Evolutionary conservation across 164 flowering plant genomes (phyloP), one percentile per base, ranked within the genome.

Genomic region (Chimonanthus praecox): DNA sequence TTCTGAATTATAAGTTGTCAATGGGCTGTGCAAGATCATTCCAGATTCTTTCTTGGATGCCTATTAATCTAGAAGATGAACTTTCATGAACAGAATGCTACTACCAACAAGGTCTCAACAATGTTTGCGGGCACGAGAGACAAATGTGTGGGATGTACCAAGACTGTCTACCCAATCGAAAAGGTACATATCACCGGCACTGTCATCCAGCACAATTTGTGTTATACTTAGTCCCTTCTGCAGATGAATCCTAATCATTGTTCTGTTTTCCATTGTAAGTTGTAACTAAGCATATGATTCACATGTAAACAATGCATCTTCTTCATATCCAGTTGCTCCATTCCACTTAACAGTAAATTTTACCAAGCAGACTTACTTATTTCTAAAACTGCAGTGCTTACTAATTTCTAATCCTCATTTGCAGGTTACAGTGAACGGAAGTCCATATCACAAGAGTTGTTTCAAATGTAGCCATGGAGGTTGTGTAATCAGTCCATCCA

Each of bases 381-480:
- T 49, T 7, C 60, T 54, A 4, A 16, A 54, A 54, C 60, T 13
- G 60, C 11, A 54, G 15, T 4, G 65, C 18, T 16, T 18, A 5
- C 8, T n/a, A 8, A 15, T 63, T 4, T 6, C 18, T 63, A n/a
- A 63, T 63, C 65, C 65, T 71, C 18, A 16, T 46, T 49, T 58
- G 62, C 78, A 93, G 98, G 97, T 93, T 4, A 45, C 94, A 1
- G 95, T 90, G 71, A 89, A 93, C 72, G 93, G 93, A 64, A 86
- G 81, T 47, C 72, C 88, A 61, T 93, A 93, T 82, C 98, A 93
- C 81, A 89, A 73, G 87, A 85, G 86, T 81, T 93, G 98, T 79
- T 93, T 93, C 89, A 93, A 89, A 75, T 93, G 98, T 82, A 85
- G 77, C 70, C 89, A 86, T 79, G 97, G 98, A 81, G 98, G 97